Evolutionary conservation across 208 protist genomes (phyloP).

Genomic region (Chromosphaera perkinsii): DNA sequence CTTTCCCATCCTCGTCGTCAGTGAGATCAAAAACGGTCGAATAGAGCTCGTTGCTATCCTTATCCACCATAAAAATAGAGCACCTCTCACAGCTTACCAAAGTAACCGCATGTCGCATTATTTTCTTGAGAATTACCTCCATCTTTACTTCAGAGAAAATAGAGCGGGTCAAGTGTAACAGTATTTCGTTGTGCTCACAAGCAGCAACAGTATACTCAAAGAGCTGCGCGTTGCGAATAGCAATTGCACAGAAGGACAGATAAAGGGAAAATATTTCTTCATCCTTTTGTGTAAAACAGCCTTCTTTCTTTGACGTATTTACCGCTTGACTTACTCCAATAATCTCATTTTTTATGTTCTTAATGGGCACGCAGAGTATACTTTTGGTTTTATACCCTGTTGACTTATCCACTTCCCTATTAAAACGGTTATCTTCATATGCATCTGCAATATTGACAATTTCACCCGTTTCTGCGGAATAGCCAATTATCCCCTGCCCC

Average conservation of each 20-base stretch:
- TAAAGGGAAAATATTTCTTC: conserved; percentile 3
- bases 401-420: conserved; percentile 42
- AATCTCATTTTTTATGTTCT: conserved; percentile 34
- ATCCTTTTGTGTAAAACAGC: neutral
- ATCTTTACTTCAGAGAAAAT: conserved; percentile 10
- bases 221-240: conserved; percentile 17
- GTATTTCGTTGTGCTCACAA: neutral
- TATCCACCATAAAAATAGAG: neutral
- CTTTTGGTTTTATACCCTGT: conserved; percentile 51
- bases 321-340: conserved; percentile 43
- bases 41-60: neutral
- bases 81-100: neutral
- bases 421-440: conserved; percentile 57
- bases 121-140: neutral
- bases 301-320: conserved; percentile 37
- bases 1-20: neutral
- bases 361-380: conserved; percentile 53
- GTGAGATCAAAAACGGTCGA: neutral
- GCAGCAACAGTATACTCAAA: neutral
- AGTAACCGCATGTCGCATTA: neutral
- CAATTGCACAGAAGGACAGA: conserved; percentile 15
- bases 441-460: conserved; percentile 51
- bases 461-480: neutral
- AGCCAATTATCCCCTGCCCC: conserved; percentile 14
- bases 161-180: neutral